phyloP scores from a whole-genome alignment of 257 asterid species.

The Lycium ferocissimum region DNA sequence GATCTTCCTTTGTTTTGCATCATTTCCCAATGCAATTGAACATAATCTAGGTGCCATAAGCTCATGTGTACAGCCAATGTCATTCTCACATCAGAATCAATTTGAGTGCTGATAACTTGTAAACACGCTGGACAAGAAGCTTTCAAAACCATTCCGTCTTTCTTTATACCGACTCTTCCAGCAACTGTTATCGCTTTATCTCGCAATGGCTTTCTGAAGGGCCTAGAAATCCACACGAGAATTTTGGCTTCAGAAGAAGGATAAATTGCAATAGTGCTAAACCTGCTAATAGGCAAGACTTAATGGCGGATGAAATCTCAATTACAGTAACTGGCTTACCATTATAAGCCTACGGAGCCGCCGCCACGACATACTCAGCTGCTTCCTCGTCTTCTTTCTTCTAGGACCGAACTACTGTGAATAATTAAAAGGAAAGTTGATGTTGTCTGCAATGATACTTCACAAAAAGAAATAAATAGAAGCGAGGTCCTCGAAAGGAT shows the following conservation, averaged over 20 bases:
- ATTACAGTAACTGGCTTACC: constrained; percentile 42
- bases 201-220: constrained; percentile 49
- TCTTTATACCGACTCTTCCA: constrained; percentile 57
- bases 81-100: constrained; percentile 60
- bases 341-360: constrained; percentile 53
- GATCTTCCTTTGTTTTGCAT: constrained; percentile 60
- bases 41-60: constrained; percentile 89
- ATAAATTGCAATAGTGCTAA: background rate
- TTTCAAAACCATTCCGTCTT: constrained; percentile 45
- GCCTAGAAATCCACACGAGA: constrained; percentile 48
- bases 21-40: constrained; percentile 75
- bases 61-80: constrained; percentile 82
- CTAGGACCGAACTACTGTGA: background rate
- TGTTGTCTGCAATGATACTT: background rate
- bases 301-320: constrained; percentile 12
- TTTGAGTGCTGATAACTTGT: constrained; percentile 42
- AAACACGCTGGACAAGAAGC: constrained; percentile 85
- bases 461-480: background rate
- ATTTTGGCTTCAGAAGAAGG: background rate
- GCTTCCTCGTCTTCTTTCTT: constrained; percentile 48
- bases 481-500: background rate
- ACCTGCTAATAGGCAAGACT: background rate
- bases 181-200: constrained; percentile 83
- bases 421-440: background rate
- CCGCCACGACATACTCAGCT: constrained; percentile 55